These are phyloP conservation scores for Marasmius oreades DNA, from an alignment of 1,284 basidiomycete genomes.

Conservation along the genomic window DNA sequence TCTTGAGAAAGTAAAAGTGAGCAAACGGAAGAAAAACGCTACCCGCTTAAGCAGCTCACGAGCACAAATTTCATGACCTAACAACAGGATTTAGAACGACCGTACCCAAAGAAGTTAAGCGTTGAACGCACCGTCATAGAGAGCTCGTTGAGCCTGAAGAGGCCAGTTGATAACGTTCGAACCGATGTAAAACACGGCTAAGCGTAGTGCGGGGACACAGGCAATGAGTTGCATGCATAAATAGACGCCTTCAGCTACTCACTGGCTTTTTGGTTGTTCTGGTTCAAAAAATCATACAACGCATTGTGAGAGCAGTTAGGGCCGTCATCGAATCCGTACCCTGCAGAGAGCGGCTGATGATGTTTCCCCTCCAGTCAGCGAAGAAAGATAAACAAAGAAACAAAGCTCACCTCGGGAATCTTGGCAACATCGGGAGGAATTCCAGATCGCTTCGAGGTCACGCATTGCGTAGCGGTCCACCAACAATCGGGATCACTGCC, in stretches of 20 bases:
- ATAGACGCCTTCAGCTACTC: constrained; percentile 18
- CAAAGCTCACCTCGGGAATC: constrained; percentile 51
- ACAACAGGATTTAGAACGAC: neutral
- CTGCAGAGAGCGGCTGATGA: constrained; percentile 54
- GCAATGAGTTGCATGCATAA: neutral
- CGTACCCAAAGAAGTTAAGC: neutral
- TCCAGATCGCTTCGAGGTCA: constrained; percentile 42
- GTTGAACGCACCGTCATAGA: constrained; percentile 42
- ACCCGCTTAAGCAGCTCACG: constrained; percentile 33
- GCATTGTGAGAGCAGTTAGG: constrained; percentile 70
- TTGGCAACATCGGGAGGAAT: constrained; percentile 51
- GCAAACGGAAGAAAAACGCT: neutral
- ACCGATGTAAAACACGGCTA: constrained; percentile 76
- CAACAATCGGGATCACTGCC: constrained; percentile 40
- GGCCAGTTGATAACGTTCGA: constrained; percentile 75
- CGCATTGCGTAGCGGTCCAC: constrained; percentile 62
- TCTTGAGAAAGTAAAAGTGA: constrained; percentile 30
- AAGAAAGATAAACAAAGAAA: neutral
- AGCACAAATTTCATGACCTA: constrained; percentile 60
- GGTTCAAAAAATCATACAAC: constrained; percentile 60
- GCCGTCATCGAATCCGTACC: constrained; percentile 64
- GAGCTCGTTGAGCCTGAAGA: constrained; percentile 63
- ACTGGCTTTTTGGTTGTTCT: constrained; percentile 70
- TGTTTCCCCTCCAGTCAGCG: neutral
- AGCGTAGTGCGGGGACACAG: neutral